Percentiles rank a stretch among this genome's conserved stretches.
phyloP scores from a whole-genome alignment of 495 filamentous ascomycete genomes.

The Neurospora terricola region DNA sequence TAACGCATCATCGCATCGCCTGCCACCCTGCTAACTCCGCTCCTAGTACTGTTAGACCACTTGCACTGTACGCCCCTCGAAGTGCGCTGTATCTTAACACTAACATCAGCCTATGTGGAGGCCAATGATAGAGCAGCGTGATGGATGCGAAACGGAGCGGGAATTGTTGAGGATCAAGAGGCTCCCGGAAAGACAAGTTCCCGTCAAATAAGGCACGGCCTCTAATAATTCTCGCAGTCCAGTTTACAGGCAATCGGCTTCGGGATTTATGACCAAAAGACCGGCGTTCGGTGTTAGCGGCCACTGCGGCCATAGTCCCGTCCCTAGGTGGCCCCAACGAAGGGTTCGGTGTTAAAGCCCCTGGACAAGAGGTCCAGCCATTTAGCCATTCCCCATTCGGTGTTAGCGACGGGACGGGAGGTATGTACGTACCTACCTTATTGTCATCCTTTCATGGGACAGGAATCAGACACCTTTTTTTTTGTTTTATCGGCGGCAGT shows the following conservation, averaged over 20 bases:
- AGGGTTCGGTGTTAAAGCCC: neutral
- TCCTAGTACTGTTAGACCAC: too few relatives aligned
- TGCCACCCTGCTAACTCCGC: too few relatives aligned
- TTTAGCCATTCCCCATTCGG: neutral
- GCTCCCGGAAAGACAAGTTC: neutral
- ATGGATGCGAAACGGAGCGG: neutral
- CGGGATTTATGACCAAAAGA: neutral
- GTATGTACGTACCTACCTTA: neutral
- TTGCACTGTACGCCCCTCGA: fast-evolving
- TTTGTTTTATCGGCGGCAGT: too few relatives aligned
- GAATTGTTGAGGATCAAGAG: too few relatives aligned
- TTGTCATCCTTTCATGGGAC: neutral
- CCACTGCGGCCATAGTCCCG: neutral
- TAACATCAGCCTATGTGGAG: neutral
- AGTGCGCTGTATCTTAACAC: neutral
- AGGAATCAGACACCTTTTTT: neutral
- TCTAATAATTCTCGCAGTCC: neutral
- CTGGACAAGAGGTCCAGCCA: neutral
- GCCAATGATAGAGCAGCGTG: neutral
- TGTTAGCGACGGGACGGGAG: neutral
- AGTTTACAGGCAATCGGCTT: neutral
- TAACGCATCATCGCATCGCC: too few relatives aligned
- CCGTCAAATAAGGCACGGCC: neutral
- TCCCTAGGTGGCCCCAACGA: neutral
- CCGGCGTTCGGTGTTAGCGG: neutral